Percentiles rank a stretch among this genome's conserved stretches.
Conservation (phyloP, 1,284 basidiomycete species). For the Tilletia caries region DNA sequence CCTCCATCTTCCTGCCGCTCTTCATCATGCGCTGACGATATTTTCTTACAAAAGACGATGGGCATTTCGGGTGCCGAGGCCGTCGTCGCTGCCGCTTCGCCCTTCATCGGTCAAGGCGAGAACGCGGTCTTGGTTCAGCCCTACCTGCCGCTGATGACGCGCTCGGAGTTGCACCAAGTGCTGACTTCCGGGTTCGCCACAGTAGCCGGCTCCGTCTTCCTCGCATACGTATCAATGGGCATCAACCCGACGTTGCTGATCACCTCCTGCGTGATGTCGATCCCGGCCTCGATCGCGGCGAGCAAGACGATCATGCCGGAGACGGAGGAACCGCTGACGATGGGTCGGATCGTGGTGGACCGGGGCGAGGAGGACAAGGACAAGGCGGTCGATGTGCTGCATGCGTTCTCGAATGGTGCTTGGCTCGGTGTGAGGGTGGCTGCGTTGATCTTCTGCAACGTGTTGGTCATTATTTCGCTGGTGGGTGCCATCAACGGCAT, state of each 20-base stretch:
- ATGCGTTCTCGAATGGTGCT: constrained; percentile 83
- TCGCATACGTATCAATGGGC: constrained; percentile 76
- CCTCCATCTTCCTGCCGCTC: too few relatives aligned
- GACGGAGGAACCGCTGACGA: constrained; percentile 76
- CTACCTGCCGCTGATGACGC: constrained; percentile 82
- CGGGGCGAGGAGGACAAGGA: constrained; percentile 63
- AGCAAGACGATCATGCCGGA: constrained; percentile 82
- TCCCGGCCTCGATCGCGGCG: constrained; percentile 86
- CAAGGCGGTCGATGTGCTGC: constrained; percentile 62
- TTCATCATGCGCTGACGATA: too few relatives aligned
- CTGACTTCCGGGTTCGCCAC: constrained; percentile 82
- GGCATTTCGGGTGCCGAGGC: constrained; percentile 72
- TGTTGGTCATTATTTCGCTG: constrained; percentile 68
- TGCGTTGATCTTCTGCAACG: constrained; percentile 74
- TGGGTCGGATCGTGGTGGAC: constrained; percentile 73
- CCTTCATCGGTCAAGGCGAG: constrained; percentile 65
- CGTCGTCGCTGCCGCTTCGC: constrained; percentile 82
- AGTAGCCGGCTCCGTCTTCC: constrained; percentile 81
- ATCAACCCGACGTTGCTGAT: constrained; percentile 75
- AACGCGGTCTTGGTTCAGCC: constrained; percentile 59
- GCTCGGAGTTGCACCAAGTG: constrained; percentile 78
- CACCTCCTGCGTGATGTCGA: constrained; percentile 88
- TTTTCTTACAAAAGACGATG: constrained; percentile 60
- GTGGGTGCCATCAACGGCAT: constrained; percentile 78
- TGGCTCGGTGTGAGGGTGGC: constrained; percentile 79